Evolutionary conservation across 208 protist species (phyloP).

Genomic region (Leishmania mexicana): DNA sequence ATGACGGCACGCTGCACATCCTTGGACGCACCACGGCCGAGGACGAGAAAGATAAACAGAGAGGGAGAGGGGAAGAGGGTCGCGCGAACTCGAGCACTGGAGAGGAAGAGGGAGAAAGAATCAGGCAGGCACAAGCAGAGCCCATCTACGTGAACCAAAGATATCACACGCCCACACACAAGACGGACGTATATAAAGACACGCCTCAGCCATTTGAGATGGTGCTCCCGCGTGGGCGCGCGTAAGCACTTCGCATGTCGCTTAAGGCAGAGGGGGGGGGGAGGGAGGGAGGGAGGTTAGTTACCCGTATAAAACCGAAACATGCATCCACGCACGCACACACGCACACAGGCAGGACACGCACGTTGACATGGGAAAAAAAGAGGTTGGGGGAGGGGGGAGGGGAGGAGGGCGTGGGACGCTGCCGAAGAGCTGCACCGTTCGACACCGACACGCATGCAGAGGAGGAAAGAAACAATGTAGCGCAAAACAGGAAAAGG

Average conservation of each 20-base stretch:
- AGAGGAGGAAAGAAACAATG: slow-evolving; percentile 6
- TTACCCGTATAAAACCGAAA: neutral
- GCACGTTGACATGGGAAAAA: too few relatives aligned
- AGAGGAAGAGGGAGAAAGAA: slow-evolving; percentile 8
- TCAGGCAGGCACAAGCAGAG: neutral
- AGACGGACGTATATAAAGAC: too few relatives aligned
- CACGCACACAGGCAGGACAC: too few relatives aligned
- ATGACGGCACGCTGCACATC: neutral
- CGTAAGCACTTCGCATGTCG: neutral
- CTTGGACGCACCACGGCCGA: neutral
- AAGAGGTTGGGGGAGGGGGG: neutral
- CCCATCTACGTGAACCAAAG: neutral
- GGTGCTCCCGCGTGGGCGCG: neutral
- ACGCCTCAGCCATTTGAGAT: too few relatives aligned
- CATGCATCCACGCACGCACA: too few relatives aligned
- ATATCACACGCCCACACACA: neutral
- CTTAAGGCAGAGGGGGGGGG: neutral
- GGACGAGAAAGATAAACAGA: neutral
- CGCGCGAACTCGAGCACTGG: neutral
- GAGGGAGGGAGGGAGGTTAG: neutral
- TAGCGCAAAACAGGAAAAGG: neutral
- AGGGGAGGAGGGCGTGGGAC: neutral
- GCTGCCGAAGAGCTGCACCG: neutral
- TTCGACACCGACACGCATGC: neutral
- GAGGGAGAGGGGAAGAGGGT: neutral